Evolutionary conservation across 768 basidiomycete genomes (phyloP).

Genomic region (Psilocybe azurescens): DNA sequence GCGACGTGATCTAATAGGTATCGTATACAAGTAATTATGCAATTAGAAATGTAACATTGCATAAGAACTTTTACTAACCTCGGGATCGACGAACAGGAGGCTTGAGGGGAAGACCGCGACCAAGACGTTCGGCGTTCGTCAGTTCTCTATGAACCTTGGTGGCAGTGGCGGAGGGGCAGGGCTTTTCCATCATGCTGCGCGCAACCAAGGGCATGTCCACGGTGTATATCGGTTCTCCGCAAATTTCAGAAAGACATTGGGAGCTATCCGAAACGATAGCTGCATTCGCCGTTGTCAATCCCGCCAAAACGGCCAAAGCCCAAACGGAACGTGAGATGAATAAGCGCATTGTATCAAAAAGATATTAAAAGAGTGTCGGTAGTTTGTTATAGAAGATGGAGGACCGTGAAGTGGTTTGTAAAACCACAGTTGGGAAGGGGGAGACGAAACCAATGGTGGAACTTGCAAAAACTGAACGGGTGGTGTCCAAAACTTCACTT

Average conservation of each 20-base stretch:
- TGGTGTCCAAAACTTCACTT: not conserved
- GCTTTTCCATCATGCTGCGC: not conserved
- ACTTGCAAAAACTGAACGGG: not conserved
- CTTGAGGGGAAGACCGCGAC: slow-evolving; percentile 29
- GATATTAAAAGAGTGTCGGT: slow-evolving; percentile 1
- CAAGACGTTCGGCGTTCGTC: slow-evolving; percentile 31
- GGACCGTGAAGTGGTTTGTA: no score
- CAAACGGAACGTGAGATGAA: not conserved
- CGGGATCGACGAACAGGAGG: slow-evolving; percentile 24
- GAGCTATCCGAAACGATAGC: not conserved
- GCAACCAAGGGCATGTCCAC: not conserved
- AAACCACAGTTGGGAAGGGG: no score
- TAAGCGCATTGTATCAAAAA: not conserved
- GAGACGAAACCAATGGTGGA: no score
- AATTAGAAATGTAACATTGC: not conserved
- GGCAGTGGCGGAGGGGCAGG: not conserved
- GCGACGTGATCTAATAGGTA: slow-evolving; percentile 20
- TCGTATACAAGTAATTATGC: not conserved
- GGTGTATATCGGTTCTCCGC: slow-evolving; percentile 1
- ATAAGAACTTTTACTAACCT: slow-evolving; percentile 3
- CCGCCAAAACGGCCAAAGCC: not conserved
- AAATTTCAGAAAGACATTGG: slow-evolving; percentile 9
- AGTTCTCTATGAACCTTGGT: not conserved
- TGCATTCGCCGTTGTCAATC: slow-evolving; percentile 1
- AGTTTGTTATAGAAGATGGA: not conserved